Percentiles rank a stretch among this genome's conserved stretches.
These are phyloP conservation scores for Tubosaeta sp. DNA, from an alignment of 768 basidiomycete genomes.

Conservation along the genomic window DNA sequence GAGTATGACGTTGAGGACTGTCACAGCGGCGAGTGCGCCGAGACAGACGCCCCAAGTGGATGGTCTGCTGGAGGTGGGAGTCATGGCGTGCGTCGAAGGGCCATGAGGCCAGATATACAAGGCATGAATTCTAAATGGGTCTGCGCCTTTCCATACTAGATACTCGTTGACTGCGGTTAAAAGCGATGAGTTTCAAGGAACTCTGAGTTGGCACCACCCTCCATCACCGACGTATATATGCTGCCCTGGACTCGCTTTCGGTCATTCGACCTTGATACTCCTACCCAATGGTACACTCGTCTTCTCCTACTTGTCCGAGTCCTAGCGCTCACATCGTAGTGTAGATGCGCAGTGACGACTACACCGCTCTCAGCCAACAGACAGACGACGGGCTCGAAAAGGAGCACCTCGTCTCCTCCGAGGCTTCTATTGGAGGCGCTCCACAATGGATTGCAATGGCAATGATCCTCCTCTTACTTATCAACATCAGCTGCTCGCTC, in stretches of 20 bases:
- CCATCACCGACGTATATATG: too few species aligned
- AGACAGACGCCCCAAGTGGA: slow-evolving; percentile 10
- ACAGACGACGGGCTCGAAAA: too few species aligned
- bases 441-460: slow-evolving; percentile 13
- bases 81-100: slow-evolving; percentile 1
- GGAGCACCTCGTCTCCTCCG: too few species aligned
- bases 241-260: too few species aligned
- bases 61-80: not conserved
- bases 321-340: too few species aligned
- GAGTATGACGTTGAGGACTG: slow-evolving; percentile 19
- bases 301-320: too few species aligned
- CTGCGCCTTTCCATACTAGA: not conserved
- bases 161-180: not conserved
- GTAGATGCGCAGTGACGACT: too few species aligned
- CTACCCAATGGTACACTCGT: too few species aligned
- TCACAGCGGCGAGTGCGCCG: slow-evolving; percentile 17
- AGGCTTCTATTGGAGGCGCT: not conserved
- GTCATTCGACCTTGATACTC: too few species aligned
- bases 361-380: too few species aligned
- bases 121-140: not conserved
- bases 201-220: not conserved
- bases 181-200: not conserved
- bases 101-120: not conserved
- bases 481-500: slow-evolving; percentile 23
- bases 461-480: slow-evolving; percentile 17